These are phyloP conservation scores for Tagetes patula DNA, from an alignment of 129 eudicot species.

Conservation along the genomic window DNA sequence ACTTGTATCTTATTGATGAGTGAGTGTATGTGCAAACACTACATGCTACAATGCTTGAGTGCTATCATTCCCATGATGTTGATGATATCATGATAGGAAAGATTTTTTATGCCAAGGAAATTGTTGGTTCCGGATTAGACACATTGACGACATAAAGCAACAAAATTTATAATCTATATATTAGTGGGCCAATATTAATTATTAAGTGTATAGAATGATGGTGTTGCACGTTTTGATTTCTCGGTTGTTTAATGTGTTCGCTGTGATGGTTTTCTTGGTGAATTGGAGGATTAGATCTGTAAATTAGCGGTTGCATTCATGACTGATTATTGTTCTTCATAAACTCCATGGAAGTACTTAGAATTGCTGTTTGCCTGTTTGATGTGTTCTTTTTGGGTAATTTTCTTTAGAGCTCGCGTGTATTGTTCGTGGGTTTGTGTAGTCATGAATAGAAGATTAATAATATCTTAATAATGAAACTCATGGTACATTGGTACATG, in stretches of 20 bases:
- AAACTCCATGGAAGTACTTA: not conserved
- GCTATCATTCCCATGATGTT: not conserved
- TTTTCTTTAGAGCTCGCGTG: not conserved
- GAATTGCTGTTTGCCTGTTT: not conserved
- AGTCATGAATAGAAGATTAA: not conserved
- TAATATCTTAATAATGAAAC: too few relatives aligned
- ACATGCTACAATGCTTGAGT: constrained; percentile 13
- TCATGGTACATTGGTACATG: not conserved
- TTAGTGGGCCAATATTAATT: not conserved
- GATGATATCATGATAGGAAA: constrained; percentile 5
- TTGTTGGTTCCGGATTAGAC: not conserved
- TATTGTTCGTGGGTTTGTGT: not conserved
- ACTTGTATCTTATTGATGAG: not conserved
- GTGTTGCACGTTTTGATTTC: not conserved
- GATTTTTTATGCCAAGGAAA: not conserved
- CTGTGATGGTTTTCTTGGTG: constrained; percentile 22
- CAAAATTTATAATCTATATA: not conserved
- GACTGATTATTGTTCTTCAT: not conserved
- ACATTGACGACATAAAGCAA: not conserved
- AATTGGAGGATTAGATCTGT: constrained; percentile 10
- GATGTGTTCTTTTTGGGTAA: not conserved
- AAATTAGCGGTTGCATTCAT: not conserved
- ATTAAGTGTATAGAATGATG: not conserved
- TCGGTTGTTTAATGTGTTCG: not conserved
- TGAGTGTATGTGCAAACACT: constrained; percentile 5